Evolutionary conservation across 2,329 filamentous ascomycete genomes (phyloP).

Genomic region (Neonectria sp.): DNA sequence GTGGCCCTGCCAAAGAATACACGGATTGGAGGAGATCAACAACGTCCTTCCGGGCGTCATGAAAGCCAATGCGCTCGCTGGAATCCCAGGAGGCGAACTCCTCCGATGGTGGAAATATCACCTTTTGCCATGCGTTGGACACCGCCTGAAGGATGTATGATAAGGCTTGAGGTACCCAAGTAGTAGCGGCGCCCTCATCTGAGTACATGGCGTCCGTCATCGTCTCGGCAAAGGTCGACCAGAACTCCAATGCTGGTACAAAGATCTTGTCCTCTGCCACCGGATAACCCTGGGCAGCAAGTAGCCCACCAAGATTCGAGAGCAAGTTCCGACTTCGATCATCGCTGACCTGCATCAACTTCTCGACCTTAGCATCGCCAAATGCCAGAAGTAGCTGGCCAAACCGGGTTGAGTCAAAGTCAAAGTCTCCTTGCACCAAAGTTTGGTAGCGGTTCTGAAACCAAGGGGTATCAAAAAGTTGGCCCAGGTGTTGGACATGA

Average conservation of each 20-base stretch:
- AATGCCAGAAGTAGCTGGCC: conserved; percentile 78
- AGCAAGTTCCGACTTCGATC: conserved; percentile 69
- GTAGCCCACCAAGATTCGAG: conserved; percentile 73
- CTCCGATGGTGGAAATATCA: conserved; percentile 74
- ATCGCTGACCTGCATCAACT: conserved; percentile 69
- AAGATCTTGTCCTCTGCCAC: conserved; percentile 83
- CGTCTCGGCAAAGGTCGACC: conserved; percentile 82
- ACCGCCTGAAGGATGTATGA: conserved; percentile 74
- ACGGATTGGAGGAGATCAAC: conserved; percentile 82
- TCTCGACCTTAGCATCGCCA: conserved; percentile 75
- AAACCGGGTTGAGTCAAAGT: conserved; percentile 76
- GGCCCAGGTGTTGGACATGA: conserved; percentile 71
- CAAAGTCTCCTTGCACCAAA: conserved; percentile 72
- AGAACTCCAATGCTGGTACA: conserved; percentile 83
- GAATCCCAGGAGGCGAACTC: conserved; percentile 78
- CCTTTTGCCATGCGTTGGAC: conserved; percentile 77
- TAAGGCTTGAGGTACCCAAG: conserved; percentile 73
- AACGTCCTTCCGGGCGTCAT: conserved; percentile 84
- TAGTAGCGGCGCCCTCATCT: conserved; percentile 59
- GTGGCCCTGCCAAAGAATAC: conserved; percentile 72
- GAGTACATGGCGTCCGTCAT: conserved; percentile 72
- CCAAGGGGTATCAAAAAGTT: conserved; percentile 74
- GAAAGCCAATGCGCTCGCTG: conserved; percentile 76
- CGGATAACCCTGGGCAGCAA: conserved; percentile 76
- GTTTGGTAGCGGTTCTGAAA: conserved; percentile 68